phyloP scores from a whole-genome alignment of 2,329 filamentous ascomycete genomes.

The Aureobasidium sp. region DNA sequence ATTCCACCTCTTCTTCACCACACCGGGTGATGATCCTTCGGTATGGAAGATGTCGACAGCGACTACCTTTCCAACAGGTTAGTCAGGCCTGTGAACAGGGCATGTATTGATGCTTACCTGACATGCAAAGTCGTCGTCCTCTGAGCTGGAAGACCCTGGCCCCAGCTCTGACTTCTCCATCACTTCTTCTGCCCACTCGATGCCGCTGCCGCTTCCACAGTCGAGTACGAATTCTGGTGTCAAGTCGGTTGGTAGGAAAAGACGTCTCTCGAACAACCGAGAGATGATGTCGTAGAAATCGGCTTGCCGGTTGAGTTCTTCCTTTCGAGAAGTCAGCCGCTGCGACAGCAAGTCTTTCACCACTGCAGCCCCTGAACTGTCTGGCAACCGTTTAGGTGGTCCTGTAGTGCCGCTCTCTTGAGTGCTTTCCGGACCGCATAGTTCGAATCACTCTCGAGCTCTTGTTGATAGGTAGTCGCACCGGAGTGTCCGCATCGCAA shows the following conservation, averaged over 20 bases:
- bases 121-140: conserved; percentile 9
- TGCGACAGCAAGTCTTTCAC: not conserved
- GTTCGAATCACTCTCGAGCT: not conserved
- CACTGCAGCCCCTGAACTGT: not conserved
- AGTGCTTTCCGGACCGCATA: not conserved
- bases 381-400: not conserved
- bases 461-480: not conserved
- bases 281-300: conserved; percentile 24
- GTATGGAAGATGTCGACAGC: conserved; percentile 28
- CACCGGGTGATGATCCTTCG: conserved; percentile 16
- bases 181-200: conserved; percentile 27
- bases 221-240: conserved; percentile 25
- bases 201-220: conserved; percentile 25
- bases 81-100: not conserved
- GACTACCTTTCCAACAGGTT: conserved; percentile 19
- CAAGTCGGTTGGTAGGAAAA: conserved; percentile 18
- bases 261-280: conserved; percentile 18
- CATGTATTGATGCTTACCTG: conserved; percentile 14
- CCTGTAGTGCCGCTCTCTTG: not conserved
- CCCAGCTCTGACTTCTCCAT: conserved; percentile 27
- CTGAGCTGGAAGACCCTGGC: not conserved
- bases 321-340: conserved; percentile 16
- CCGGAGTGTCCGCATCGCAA: not conserved
- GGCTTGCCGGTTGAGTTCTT: conserved; percentile 23
- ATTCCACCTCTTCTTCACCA: conserved; percentile 26